Conservation (phyloP, 2,329 filamentous ascomycete species). For the Hypoxylon sp. region DNA sequence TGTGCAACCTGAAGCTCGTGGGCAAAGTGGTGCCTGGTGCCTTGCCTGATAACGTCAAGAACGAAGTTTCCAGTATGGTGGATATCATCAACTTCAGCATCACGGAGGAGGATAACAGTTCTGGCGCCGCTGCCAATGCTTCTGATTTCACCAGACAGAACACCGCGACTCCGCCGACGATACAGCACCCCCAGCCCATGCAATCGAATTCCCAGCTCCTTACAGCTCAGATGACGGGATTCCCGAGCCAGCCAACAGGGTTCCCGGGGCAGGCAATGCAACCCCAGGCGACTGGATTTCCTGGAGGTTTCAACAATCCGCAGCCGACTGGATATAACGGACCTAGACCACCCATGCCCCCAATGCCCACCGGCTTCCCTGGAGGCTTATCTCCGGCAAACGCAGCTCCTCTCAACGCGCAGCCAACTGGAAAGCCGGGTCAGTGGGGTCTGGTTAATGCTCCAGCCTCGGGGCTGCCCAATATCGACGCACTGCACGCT, state of each 20-base stretch:
- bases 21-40: slow-evolving; percentile 78
- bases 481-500: slow-evolving; percentile 89
- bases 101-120: slow-evolving; percentile 71
- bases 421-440: slow-evolving; percentile 90
- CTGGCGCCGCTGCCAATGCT: slow-evolving; percentile 67
- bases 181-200: slow-evolving; percentile 77
- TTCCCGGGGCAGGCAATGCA: slow-evolving; percentile 69
- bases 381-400: slow-evolving; percentile 69
- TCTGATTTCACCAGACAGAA: slow-evolving; percentile 71
- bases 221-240: slow-evolving; percentile 73
- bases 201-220: slow-evolving; percentile 73
- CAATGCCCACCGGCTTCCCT: slow-evolving; percentile 69
- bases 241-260: slow-evolving; percentile 61
- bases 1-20: slow-evolving; percentile 92
- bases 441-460: slow-evolving; percentile 99
- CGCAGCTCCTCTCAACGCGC: slow-evolving; percentile 76
- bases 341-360: slow-evolving; percentile 84
- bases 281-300: slow-evolving; percentile 74
- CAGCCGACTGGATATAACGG: slow-evolving; percentile 83
- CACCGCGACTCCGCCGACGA: slow-evolving; percentile 59
- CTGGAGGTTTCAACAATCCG: slow-evolving; percentile 66
- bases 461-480: slow-evolving; percentile 86
- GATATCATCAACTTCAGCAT: slow-evolving; percentile 98
- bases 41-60: slow-evolving; percentile 87
- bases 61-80: slow-evolving; percentile 99